These are phyloP conservation scores for Marchantia paleacea DNA, from an alignment of 225 moss, liverwort and hornwort species.

Conservation along the genomic window DNA sequence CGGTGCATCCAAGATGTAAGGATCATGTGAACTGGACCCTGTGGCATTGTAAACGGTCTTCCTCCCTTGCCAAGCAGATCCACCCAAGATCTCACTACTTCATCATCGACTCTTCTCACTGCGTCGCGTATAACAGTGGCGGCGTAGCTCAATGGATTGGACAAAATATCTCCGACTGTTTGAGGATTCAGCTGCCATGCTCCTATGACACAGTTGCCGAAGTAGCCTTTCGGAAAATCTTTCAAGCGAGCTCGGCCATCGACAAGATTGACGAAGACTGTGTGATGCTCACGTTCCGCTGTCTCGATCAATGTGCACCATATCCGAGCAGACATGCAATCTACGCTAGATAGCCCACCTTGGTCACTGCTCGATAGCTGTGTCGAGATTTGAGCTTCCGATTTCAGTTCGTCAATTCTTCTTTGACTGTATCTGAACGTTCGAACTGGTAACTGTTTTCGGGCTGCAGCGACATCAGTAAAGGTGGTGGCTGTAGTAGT, in stretches of 20 bases:
- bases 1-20: constrained; percentile 21
- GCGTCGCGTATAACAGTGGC: constrained; percentile 23
- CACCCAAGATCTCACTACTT: constrained; percentile 15
- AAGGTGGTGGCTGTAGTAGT: too few species aligned
- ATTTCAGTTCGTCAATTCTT: neutral
- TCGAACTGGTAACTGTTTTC: too few species aligned
- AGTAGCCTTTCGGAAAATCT: constrained; percentile 22
- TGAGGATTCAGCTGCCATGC: neutral
- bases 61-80: too few species aligned
- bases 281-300: neutral
- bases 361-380: too few species aligned
- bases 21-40: constrained; percentile 7
- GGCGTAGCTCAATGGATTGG: constrained; percentile 21
- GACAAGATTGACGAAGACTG: constrained; percentile 21
- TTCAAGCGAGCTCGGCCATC: constrained; percentile 21
- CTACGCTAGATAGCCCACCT: too few species aligned
- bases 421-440: constrained; percentile 21
- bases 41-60: too few species aligned
- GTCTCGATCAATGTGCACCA: too few species aligned
- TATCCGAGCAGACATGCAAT: too few species aligned
- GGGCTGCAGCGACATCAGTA: too few species aligned
- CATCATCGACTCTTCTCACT: constrained; percentile 1
- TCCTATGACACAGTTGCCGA: constrained; percentile 25
- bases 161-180: constrained; percentile 19
- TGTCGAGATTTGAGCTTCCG: neutral